Evolutionary conservation across 139 green algal genomes (phyloP).

Genomic region (Coelastrella sp.): DNA sequence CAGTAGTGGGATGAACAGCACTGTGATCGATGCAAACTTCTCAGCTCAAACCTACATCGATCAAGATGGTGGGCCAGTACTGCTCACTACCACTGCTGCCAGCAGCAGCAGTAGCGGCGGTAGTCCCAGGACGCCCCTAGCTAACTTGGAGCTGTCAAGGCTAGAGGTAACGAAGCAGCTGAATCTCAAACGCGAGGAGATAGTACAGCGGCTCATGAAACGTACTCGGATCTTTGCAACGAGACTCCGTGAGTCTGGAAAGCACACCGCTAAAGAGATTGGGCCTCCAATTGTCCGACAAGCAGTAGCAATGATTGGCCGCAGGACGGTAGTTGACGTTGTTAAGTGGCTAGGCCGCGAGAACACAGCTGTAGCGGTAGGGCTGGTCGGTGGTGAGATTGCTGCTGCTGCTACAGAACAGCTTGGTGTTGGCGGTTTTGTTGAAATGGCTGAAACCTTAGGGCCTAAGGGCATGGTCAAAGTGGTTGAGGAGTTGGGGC

Average conservation of each 20-base stretch:
- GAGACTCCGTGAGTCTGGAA: neutral
- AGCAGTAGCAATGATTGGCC: neutral
- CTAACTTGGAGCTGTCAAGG: neutral
- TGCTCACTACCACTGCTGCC: neutral
- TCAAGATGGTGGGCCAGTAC: too few species aligned
- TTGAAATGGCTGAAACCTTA: neutral
- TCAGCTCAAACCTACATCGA: too few species aligned
- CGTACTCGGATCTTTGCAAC: neutral
- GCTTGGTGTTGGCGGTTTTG: neutral
- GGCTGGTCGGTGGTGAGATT: neutral
- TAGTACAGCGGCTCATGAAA: neutral
- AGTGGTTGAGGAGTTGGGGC: neutral
- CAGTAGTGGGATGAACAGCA: neutral
- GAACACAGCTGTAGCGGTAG: neutral
- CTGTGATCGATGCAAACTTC: too few species aligned
- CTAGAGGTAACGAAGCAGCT: neutral
- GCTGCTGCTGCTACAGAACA: neutral
- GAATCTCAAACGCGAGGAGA: neutral
- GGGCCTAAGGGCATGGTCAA: neutral
- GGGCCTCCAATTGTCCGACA: neutral
- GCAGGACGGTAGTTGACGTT: neutral
- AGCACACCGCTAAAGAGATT: neutral
- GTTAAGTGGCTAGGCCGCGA: neutral
- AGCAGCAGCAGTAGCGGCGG: slow-evolving; percentile 19
- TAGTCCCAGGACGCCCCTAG: neutral